A percentile compares a stretch with the other conserved stretches of the same genome.
Evolutionary conservation across 768 basidiomycete species (phyloP).

Genomic region (Collybia sp.): DNA sequence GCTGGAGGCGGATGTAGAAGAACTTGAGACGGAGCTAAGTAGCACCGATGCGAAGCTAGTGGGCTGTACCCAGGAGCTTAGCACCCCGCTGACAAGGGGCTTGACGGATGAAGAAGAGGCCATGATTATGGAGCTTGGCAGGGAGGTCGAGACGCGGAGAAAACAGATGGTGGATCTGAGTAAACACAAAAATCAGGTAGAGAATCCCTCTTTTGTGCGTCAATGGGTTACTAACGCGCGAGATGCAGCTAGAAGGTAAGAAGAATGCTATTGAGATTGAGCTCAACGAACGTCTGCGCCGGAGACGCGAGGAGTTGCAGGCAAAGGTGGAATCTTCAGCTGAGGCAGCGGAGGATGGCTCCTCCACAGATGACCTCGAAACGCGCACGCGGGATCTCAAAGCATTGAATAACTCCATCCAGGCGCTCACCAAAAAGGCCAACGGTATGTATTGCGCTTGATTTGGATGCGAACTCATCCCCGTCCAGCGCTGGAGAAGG

Average conservation of each 20-base stretch:
- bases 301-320: slow-evolving; percentile 75
- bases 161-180: slow-evolving; percentile 66
- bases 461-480: background rate
- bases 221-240: background rate
- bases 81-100: slow-evolving; percentile 68
- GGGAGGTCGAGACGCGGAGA: slow-evolving; percentile 72
- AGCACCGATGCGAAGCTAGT: slow-evolving; percentile 57
- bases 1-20: slow-evolving; percentile 64
- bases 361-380: slow-evolving; percentile 65
- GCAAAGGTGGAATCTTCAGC: slow-evolving; percentile 73
- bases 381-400: slow-evolving; percentile 65
- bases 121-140: slow-evolving; percentile 60
- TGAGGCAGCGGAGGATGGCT: slow-evolving; percentile 51
- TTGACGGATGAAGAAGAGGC: slow-evolving; percentile 70
- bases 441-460: slow-evolving; percentile 37
- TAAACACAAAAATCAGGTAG: slow-evolving; percentile 65
- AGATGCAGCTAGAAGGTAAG: slow-evolving; percentile 56
- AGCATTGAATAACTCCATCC: slow-evolving; percentile 61
- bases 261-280: slow-evolving; percentile 90
- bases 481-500: slow-evolving; percentile 61
- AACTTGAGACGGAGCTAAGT: slow-evolving; percentile 68
- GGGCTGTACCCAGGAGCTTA: slow-evolving; percentile 66
- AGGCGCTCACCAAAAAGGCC: slow-evolving; percentile 55
- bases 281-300: slow-evolving; percentile 81
- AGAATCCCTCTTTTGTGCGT: slow-evolving; percentile 14